Evolutionary conservation across 2,329 filamentous ascomycete genomes (phyloP).

Genomic region (Neospermospora avenae): DNA sequence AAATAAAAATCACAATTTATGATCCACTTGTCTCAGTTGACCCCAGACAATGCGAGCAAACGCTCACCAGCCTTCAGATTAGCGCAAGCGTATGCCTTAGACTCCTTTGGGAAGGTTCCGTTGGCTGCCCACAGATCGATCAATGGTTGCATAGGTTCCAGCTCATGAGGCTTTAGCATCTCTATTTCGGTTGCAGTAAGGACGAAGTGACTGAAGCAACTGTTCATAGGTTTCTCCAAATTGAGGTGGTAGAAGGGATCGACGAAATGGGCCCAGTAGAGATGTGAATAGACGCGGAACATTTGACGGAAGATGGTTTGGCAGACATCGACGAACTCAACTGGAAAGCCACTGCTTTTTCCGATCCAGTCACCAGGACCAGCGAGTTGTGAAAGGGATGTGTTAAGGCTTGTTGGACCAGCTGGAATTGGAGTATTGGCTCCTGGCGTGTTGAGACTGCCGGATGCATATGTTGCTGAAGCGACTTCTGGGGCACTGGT

Average conservation of each 20-base stretch:
- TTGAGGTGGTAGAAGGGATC: constrained; percentile 83
- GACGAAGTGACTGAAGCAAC: constrained; percentile 82
- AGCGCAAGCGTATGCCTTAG: constrained; percentile 63
- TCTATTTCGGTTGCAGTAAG: constrained; percentile 76
- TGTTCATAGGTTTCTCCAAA: constrained; percentile 78
- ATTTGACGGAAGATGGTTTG: constrained; percentile 96
- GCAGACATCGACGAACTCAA: constrained; percentile 84
- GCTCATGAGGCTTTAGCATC: constrained; percentile 82
- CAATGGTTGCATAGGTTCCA: constrained; percentile 93
- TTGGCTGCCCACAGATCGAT: constrained; percentile 90
- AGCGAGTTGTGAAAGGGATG: constrained; percentile 59
- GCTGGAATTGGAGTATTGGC: constrained; percentile 37
- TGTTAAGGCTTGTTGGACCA: constrained; percentile 42
- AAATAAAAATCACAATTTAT: background rate
- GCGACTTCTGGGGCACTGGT: constrained; percentile 57
- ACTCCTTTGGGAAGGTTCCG: constrained; percentile 78
- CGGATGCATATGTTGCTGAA: constrained; percentile 52
- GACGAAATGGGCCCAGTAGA: constrained; percentile 94
- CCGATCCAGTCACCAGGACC: constrained; percentile 75
- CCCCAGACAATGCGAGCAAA: constrained; percentile 40
- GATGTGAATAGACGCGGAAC: constrained; percentile 96
- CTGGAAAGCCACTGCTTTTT: constrained; percentile 88
- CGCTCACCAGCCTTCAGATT: constrained; percentile 59
- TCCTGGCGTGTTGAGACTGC: constrained; percentile 45
- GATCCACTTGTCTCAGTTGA: constrained; percentile 3